A percentile compares a stretch with the other conserved stretches of the same genome.
phyloP scores from a whole-genome alignment of 2,329 filamentous ascomycete genomes.

The Fusarium sp. region DNA sequence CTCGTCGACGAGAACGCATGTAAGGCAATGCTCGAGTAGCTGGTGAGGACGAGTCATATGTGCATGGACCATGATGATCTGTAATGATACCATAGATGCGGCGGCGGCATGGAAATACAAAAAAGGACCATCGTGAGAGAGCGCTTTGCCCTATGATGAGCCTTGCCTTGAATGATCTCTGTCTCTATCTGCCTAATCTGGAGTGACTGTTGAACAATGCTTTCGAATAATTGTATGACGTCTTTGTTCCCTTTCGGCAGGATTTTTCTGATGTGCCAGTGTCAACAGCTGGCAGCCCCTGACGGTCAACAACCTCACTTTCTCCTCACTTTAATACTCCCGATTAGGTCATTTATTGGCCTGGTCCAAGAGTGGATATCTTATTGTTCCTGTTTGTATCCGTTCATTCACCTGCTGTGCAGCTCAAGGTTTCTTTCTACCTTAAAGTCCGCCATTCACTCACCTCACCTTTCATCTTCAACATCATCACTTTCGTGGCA shows the following conservation, averaged over 20 bases:
- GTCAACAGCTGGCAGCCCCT: slow-evolving; percentile 1
- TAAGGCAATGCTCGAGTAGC: slow-evolving; percentile 40
- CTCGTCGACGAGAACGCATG: slow-evolving; percentile 62
- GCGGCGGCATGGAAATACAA: slow-evolving; percentile 44
- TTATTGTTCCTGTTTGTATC: not conserved
- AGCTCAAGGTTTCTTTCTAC: not conserved
- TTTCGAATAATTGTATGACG: not conserved
- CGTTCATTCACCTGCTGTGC: not conserved
- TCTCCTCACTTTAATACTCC: not conserved
- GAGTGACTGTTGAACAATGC: not conserved
- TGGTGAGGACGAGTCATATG: slow-evolving; percentile 37
- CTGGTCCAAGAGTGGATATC: not conserved
- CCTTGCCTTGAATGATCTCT: not conserved
- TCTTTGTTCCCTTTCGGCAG: not conserved
- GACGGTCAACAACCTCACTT: not conserved
- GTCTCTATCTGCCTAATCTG: not conserved
- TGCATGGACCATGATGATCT: slow-evolving; percentile 47
- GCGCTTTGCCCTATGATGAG: slow-evolving; percentile 34
- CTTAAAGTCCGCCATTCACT: not conserved
- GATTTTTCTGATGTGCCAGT: slow-evolving; percentile 23
- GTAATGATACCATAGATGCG: slow-evolving; percentile 52
- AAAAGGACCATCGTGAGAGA: slow-evolving; percentile 41
- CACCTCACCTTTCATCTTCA: slow-evolving; percentile 1
- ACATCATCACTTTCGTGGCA: not conserved
- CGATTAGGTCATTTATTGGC: not conserved